Percentiles rank a stretch among this genome's conserved stretches.
These are phyloP conservation scores for Nicotiana paniculata DNA, from an alignment of 257 asterid genomes.

Conservation along the genomic window DNA sequence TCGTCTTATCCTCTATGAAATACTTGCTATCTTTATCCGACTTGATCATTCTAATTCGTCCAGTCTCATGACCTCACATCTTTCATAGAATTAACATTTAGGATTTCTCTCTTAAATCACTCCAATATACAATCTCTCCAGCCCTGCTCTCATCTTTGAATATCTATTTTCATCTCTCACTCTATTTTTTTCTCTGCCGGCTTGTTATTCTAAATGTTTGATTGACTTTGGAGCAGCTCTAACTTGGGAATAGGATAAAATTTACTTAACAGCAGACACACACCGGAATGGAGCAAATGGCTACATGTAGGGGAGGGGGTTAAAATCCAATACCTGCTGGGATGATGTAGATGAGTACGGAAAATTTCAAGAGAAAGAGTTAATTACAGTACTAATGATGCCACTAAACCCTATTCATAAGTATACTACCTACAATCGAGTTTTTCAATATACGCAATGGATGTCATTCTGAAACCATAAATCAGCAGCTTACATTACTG, in stretches of 20 bases:
- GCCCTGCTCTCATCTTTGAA: not conserved
- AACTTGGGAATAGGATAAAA: not conserved
- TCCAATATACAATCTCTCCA: no score
- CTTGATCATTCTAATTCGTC: not conserved
- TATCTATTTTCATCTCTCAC: not conserved
- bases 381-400: not conserved
- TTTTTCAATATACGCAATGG: not conserved
- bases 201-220: not conserved
- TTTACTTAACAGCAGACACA: not conserved
- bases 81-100: no score
- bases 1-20: no score
- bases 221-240: not conserved
- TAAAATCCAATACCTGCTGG: not conserved
- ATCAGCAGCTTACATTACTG: not conserved
- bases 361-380: not conserved
- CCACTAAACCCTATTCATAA: not conserved
- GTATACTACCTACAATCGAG: not conserved
- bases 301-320: not conserved
- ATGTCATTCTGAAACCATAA: not conserved
- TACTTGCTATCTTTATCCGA: not conserved
- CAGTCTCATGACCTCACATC: not conserved
- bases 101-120: no score
- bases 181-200: not conserved
- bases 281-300: not conserved
- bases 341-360: not conserved